Evolutionary conservation across 305 asterid genomes (phyloP).

Genomic region (Ilex paraguariensis): DNA sequence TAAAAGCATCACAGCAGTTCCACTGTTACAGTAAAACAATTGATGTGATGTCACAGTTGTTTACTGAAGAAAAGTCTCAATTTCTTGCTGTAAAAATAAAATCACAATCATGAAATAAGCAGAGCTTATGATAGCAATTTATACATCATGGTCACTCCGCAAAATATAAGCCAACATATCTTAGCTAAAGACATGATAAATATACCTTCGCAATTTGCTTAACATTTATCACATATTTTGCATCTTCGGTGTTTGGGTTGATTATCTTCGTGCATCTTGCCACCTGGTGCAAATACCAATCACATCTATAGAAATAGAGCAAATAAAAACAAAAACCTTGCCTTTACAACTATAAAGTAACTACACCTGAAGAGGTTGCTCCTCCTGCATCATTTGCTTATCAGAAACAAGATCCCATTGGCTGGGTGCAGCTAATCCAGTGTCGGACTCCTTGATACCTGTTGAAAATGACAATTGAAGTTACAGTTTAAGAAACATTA

Average conservation of each 20-base stretch:
- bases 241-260: conserved; percentile 84
- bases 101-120: too few relatives aligned
- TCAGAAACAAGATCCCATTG: conserved; percentile 98
- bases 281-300: conserved; percentile 39
- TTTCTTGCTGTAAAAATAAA: too few relatives aligned
- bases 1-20: too few relatives aligned
- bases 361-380: conserved; percentile 33
- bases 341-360: not conserved
- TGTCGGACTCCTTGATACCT: conserved; percentile 98
- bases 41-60: too few relatives aligned
- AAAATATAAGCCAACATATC: too few relatives aligned
- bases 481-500: too few relatives aligned
- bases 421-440: conserved; percentile 95
- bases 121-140: too few relatives aligned
- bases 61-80: too few relatives aligned
- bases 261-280: conserved; percentile 92
- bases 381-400: conserved; percentile 98
- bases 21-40: too few relatives aligned
- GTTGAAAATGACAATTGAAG: conserved; percentile 2
- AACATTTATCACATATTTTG: conserved; percentile 76
- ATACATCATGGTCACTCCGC: too few relatives aligned
- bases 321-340: too few relatives aligned
- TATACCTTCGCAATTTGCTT: conserved; percentile 71
- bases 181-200: too few relatives aligned
- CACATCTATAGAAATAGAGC: not conserved